Evolutionary conservation across 2,329 filamentous ascomycete species (phyloP).

Genomic region (Fusarium dimerum): DNA sequence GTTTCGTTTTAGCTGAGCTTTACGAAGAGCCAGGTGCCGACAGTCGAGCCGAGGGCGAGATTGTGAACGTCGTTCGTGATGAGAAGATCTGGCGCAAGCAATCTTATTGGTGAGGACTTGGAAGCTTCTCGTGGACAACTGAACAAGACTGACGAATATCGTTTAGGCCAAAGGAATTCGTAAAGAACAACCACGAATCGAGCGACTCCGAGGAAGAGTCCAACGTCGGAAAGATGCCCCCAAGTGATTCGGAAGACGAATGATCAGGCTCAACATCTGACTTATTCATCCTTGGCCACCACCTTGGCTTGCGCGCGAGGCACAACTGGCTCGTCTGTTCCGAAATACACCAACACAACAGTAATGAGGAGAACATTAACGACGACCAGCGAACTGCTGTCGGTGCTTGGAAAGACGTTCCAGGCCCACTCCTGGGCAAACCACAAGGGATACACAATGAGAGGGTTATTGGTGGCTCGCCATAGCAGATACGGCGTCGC

Average conservation of each 20-base stretch:
- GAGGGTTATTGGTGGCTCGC: conserved; percentile 69
- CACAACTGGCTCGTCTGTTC: conserved; percentile 46
- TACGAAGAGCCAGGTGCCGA: conserved; percentile 65
- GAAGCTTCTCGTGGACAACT: conserved; percentile 6
- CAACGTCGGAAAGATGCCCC: conserved; percentile 81
- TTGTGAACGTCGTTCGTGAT: conserved; percentile 88
- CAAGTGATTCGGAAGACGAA: conserved; percentile 72
- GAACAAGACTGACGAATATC: conserved; percentile 16
- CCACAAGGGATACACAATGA: conserved; percentile 71
- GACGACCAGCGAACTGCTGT: conserved; percentile 58
- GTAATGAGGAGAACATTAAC: conserved; percentile 70
- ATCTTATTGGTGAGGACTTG: conserved; percentile 69
- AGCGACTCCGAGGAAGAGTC: conserved; percentile 76
- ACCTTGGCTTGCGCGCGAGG: conserved; percentile 14
- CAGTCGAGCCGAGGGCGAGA: conserved; percentile 83
- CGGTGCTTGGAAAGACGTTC: conserved; percentile 87
- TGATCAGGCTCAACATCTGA: conserved; percentile 14
- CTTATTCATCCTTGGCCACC: conserved; percentile 35
- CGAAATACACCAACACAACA: conserved; percentile 63
- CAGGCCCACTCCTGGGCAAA: conserved; percentile 85
- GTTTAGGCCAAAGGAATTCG: conserved; percentile 76
- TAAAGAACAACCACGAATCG: conserved; percentile 62
- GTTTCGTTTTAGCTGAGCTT: conserved; percentile 79
- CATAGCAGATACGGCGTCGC: conserved; percentile 84
- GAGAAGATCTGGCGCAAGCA: conserved; percentile 92